Base-by-base conservation (phyloP, 192 early-diverging fungal genomes). In the Backusella australiensis region DNA sequence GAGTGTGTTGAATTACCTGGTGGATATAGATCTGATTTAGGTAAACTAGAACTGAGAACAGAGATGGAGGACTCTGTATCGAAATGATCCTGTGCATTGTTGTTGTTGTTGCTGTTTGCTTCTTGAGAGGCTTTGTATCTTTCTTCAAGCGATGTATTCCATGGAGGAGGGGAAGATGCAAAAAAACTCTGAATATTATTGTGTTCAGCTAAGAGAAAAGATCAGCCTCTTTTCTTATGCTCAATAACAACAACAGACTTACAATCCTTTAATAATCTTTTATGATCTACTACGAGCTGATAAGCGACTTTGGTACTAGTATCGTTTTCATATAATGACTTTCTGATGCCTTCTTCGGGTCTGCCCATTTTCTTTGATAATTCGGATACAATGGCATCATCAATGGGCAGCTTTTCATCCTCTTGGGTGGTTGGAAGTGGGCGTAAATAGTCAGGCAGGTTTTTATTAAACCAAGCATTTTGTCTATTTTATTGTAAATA, bases 281-380 rank as follows among this genome's bases (percentile, higher is more conserved):
- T 86, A 74, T 90, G 91, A 82, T 98, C 98, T 1, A 96, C 87
- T n/a, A 96, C 92, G 73, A 99, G 86, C 78, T 97, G 96, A 81
- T 98, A 99, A 6, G 98, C 96, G 6, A 99, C 98, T 77, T 97
- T 97, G 71, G 97, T 91, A 81, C 97, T 98, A 80, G 96, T 97
- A 69, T 92, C 94, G 7, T 85, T 80, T 80, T 96, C 93, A 23
- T 91, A 85, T 73, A 99, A 81, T 72, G 95, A 95, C 56, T 85
- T 78, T 32, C 91, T 77, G 42, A 99, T 91, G 17, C 90, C 90
- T 42, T 90, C 84, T 36, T 44, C 80, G 23, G 84, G 78, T 77
- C 89, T 94, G 9, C 90, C 90, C 91, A 94, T 94, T 85, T 93
- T 94, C 81, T 91, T 94, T 39, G 80, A 88, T 11, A 99, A 84